Evolutionary conservation across 495 filamentous ascomycete species (phyloP).

Genomic region (Trichoderma parareesei): DNA sequence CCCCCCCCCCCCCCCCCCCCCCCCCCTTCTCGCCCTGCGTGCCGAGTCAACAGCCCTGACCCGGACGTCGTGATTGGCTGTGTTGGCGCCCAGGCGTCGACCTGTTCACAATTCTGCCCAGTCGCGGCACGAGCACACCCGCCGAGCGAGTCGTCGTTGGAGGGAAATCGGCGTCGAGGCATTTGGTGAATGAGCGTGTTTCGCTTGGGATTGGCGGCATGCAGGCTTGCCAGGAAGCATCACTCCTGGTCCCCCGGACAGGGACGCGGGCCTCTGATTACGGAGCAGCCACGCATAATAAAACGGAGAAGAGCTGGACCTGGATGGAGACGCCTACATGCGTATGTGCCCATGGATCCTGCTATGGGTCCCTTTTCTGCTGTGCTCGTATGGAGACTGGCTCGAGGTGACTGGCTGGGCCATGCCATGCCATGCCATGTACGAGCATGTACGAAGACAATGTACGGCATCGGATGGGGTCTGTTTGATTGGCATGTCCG

Average conservation of each 20-base stretch:
- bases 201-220: conserved; percentile 2
- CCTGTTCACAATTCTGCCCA: conserved; percentile 10
- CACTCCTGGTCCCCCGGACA: not conserved
- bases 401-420: too few relatives aligned
- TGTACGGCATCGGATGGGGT: not conserved
- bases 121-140: conserved; percentile 17
- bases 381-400: too few relatives aligned
- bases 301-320: not conserved
- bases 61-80: conserved; percentile 30
- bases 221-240: conserved; percentile 1
- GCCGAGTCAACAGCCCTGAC: conserved; percentile 11
- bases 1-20: too few relatives aligned
- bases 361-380: too few relatives aligned
- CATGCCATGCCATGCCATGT: too few relatives aligned
- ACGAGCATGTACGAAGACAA: not conserved
- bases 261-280: not conserved
- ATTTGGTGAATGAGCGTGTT: not conserved
- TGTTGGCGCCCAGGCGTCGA: conserved; percentile 29
- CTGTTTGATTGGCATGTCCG: conserved; percentile 1
- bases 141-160: conserved; percentile 5
- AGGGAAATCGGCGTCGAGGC: not conserved
- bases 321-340: not conserved
- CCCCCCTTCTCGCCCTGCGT: not conserved
- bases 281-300: not conserved
- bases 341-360: too few relatives aligned